Base-by-base conservation (phyloP, 768 basidiomycete genomes). In the Auricularia auricula-judae region DNA sequence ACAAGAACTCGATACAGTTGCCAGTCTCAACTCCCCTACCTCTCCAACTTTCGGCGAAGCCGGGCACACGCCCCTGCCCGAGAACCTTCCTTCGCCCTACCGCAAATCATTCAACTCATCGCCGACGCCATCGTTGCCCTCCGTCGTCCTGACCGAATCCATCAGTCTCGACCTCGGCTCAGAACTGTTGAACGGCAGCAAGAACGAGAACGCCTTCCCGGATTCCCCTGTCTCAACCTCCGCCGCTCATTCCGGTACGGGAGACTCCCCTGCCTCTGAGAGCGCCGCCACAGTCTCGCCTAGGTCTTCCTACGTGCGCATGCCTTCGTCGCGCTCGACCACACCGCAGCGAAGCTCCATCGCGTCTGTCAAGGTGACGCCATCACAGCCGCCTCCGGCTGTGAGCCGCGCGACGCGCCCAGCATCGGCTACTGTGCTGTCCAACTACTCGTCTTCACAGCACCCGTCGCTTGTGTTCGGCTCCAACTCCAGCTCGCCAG, bases 401-500 rank as follows among this genome's bases (percentile, higher is more conserved):
- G 39, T 42, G 8, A 42, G 39, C 18, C 47, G 47, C 14, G 47
- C 18, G 21, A 51, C 47, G 21, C 47, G 47, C 18, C 47, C 47
- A 51, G 47, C 47, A 8, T 51, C 47, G 14, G 47, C 47, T 18
- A 51, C 47, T 18, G 47, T 21, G 18, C 47, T 51, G 16, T 16
- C 47, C 18, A 51, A 16, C 16, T 51, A 51, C 21, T 51, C 47
- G 21, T 51, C 47, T 21, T 51, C 47, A 21, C 47, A 51, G 5
- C 47, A 51, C 47, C 47, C 47, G 47, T 51, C 47, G 47, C 47
- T 51, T 51, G 47, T 51, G 18, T 51, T 51, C 21, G 47, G 47
- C 18, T 51, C 72, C 66, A 76, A 77, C 54, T 74, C 78, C 18
- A 70, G 73, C 11, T 77, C 76, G 63, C 75, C 77, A 16, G 80